Evolutionary conservation across 768 basidiomycete genomes (phyloP), one percentile per base, ranked within the genome.

Genomic region (Trichaptum fuscoviolaceum): DNA sequence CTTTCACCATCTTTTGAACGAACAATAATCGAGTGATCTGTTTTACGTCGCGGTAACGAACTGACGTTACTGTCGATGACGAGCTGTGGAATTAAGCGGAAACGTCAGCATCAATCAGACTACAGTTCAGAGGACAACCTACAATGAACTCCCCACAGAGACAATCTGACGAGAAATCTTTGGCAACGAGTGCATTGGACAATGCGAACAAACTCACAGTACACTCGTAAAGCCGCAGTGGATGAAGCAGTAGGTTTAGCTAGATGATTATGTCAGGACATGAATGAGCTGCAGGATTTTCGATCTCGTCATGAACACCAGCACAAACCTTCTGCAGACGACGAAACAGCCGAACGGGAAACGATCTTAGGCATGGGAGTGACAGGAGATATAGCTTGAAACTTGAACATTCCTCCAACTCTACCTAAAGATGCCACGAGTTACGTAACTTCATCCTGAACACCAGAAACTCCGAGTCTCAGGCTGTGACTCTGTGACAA

Each of bases 91-190:
- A n/a, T 63, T 24, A 60, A 62, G 62, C n/a, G 64, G 57, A 26
- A 64, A 64, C 59, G 62, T 65, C 57, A 64, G 62, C 65, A 57
- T 62, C 35, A 34, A 24, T 58, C 52, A 57, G 36, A 36, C 57
- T 65, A 42, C 20, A n/a, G 25, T 61, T 65, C 65, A 62, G 65
- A 65, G 23, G 35, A 30, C 60, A n/a, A 82, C 89, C 71, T 76
- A 91, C 91, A 73, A 93, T 87, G 71, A 92, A 93, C 76, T 93
- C 92, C 74, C 92, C 91, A 75, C 92, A 94, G 67, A 94, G 87
- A 73, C 92, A 94, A 75, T 93, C 91, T 93, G 73, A 68, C 62
- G 67, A 67, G 35, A 63, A 4, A 52, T 52, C 8, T 2, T 15
- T 66, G 35, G 65, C 64, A 60, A 64, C 67, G 66, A 67, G 63